phyloP scores from a whole-genome alignment of 768 basidiomycete species.

The Leccinellum luteum region DNA sequence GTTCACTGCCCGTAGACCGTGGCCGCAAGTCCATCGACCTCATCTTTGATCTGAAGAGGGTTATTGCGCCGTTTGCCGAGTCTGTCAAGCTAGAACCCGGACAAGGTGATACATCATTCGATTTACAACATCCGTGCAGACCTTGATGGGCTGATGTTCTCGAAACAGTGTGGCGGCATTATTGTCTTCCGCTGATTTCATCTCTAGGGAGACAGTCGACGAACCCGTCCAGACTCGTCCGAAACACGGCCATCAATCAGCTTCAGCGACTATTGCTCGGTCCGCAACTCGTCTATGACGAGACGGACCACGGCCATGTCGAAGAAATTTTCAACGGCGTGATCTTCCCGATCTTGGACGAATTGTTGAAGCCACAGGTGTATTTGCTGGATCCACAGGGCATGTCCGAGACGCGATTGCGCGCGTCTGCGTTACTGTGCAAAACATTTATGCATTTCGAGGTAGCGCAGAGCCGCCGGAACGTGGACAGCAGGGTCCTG shows the following conservation, averaged over 20 bases:
- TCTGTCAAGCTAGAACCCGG: constrained; percentile 37
- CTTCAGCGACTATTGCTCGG: constrained; percentile 85
- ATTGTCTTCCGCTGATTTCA: constrained; percentile 70
- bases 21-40: constrained; percentile 83
- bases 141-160: constrained; percentile 4
- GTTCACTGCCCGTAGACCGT: constrained; percentile 75
- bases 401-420: constrained; percentile 87
- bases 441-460: constrained; percentile 96
- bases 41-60: constrained; percentile 67
- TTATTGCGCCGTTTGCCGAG: constrained; percentile 58
- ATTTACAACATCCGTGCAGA: background rate
- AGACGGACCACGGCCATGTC: constrained; percentile 58
- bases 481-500: constrained; percentile 64
- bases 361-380: constrained; percentile 81
- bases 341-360: constrained; percentile 89
- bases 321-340: constrained; percentile 86
- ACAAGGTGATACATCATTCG: constrained; percentile 24
- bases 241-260: constrained; percentile 75
- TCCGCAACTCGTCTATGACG: constrained; percentile 61
- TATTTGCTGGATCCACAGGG: constrained; percentile 77
- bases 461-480: constrained; percentile 59
- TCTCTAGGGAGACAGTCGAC: constrained; percentile 79
- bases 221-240: constrained; percentile 80
- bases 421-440: constrained; percentile 87
- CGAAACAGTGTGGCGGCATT: constrained; percentile 71